Percentiles rank a stretch among this genome's conserved stretches.
phyloP scores from a whole-genome alignment of 805 yeast species.

The Ogataea degrootiae region DNA sequence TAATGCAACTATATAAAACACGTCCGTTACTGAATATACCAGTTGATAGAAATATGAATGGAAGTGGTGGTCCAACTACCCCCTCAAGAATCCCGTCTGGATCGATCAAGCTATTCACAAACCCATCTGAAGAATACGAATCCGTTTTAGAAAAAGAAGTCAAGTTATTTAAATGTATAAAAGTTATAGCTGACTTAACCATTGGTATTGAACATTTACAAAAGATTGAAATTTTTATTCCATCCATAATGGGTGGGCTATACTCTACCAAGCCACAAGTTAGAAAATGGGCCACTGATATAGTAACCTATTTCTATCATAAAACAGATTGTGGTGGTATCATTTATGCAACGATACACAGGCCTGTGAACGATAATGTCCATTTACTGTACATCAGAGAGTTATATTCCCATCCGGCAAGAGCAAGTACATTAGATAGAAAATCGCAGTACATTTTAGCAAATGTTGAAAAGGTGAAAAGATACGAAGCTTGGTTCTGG shows the following conservation, averaged over 20 bases:
- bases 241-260: constrained; percentile 73
- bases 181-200: constrained; percentile 67
- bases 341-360: constrained; percentile 23
- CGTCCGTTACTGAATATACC: constrained; percentile 18
- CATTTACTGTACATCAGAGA: constrained; percentile 28
- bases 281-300: constrained; percentile 78
- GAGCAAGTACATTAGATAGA: constrained; percentile 20
- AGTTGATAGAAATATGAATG: neutral
- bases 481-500: constrained; percentile 34
- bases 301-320: constrained; percentile 51
- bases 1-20: constrained; percentile 36
- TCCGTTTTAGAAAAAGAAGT: constrained; percentile 59
- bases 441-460: constrained; percentile 23
- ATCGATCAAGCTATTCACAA: constrained; percentile 20
- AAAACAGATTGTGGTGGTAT: constrained; percentile 16
- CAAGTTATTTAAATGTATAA: constrained; percentile 73
- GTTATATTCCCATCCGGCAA: constrained; percentile 16
- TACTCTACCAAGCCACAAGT: constrained; percentile 77
- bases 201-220: constrained; percentile 66
- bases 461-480: constrained; percentile 21
- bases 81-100: neutral
- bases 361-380: constrained; percentile 30
- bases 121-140: constrained; percentile 28
- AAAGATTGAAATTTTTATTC: constrained; percentile 49
- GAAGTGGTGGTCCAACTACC: neutral